Evolutionary conservation across 805 yeast species (phyloP), one percentile per base, ranked within the genome.

Genomic region (Candida verbasci): DNA sequence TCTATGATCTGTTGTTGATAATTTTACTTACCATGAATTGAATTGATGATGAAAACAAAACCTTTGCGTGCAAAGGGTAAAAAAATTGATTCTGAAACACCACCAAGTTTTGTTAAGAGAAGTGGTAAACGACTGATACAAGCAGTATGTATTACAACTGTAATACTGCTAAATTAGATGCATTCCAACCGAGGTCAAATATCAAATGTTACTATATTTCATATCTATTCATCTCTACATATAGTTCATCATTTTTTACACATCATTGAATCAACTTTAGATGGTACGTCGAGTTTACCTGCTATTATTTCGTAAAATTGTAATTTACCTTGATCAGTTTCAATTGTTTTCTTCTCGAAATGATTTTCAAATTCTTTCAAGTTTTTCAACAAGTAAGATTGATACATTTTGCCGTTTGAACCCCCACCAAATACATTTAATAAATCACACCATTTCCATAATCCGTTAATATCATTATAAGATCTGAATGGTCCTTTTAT

Each of bases 381-480:
- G 34, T 42, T 51, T 16, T 38, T 30, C 20, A 63, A 33, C 26
- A 39, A 46, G n/a, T 39, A 40, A 27, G 53, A 47, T n/a, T 29
- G 37, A 39, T 60, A 64, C 31, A 42, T 42, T 27, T 47, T 45
- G 9, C 45, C 41, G n/a, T n/a, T n/a, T 8, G 47, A 37, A 1
- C 46, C 41, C 43, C 65, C 81, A 10, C 87, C 88, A 50, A 89
- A 82, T 12, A 76, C 73, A 39, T 74, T 68, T 44, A 85, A 72
- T 24, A 86, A 61, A 40, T 76, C 62, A 2, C 81, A 71, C 95
- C 95, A 88, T 43, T 82, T 68, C 96, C 96, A 89, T 41, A 70
- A 58, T 28, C 82, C 82, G 55, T 81, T 76, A 41, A 89, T 81
- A 49, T 88, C 96, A 56, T 89, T 89, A 58, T 88, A 89, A 1